A percentile compares a stretch with the other conserved stretches of the same genome.
phyloP scores from a whole-genome alignment of 352 stramenopile genomes.

The Phytophthora sp. region DNA sequence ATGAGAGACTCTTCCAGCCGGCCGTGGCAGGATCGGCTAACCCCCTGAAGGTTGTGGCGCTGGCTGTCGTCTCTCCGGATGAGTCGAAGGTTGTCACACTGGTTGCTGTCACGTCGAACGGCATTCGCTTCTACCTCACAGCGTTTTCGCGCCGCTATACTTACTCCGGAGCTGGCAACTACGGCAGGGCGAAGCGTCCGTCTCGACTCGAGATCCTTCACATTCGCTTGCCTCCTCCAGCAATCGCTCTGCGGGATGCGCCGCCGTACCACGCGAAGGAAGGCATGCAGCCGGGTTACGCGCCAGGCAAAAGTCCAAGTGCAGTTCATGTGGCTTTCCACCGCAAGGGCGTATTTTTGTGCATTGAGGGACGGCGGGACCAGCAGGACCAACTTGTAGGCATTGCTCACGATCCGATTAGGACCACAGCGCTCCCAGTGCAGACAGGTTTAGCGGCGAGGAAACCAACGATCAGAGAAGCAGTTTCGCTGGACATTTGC shows the following conservation, averaged over 20 bases:
- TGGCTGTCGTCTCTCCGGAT: constrained; percentile 65
- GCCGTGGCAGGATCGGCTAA: constrained; percentile 27
- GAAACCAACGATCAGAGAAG: constrained; percentile 79
- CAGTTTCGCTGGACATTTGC: constrained; percentile 75
- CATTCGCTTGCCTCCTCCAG: constrained; percentile 81
- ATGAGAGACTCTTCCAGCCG: constrained; percentile 81
- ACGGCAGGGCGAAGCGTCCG: constrained; percentile 59
- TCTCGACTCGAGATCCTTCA: constrained; percentile 78
- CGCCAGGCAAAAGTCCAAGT: constrained; percentile 79
- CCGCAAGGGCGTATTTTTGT: constrained; percentile 79
- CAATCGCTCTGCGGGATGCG: constrained; percentile 68
- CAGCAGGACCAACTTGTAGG: constrained; percentile 80
- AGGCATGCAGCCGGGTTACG: constrained; percentile 84
- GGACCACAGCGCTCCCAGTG: constrained; percentile 63
- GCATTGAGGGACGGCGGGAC: constrained; percentile 79
- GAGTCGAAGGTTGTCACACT: constrained; percentile 90
- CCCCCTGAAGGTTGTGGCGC: constrained; percentile 72
- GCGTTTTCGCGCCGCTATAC: constrained; percentile 77
- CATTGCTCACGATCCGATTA: constrained; percentile 77
- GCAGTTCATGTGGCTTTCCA: constrained; percentile 83
- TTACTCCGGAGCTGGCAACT: constrained; percentile 38
- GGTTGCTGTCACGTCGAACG: constrained; percentile 92
- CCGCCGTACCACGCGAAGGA: constrained; percentile 88
- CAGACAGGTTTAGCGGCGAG: constrained; percentile 46
- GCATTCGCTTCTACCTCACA: constrained; percentile 95